A percentile compares a stretch with the other conserved stretches of the same genome.
These are phyloP conservation scores for Aspergillus versicolor DNA, from an alignment of 2,329 filamentous ascomycete genomes.

Conservation along the genomic window DNA sequence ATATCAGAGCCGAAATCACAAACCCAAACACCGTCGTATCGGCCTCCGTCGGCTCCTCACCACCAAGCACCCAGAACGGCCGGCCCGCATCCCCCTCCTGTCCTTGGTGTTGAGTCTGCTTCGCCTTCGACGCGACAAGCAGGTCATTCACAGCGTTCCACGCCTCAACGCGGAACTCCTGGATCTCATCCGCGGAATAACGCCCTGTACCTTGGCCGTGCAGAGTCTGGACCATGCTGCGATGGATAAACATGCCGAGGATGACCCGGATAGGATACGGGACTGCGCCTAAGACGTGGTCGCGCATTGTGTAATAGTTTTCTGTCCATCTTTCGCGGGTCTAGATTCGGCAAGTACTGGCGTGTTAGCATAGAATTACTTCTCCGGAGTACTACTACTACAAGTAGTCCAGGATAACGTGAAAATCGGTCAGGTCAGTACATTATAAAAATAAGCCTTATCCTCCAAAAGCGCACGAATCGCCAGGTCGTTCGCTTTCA, in stretches of 20 bases:
- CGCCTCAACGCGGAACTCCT: slow-evolving; percentile 47
- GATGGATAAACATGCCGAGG: slow-evolving; percentile 53
- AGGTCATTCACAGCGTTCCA: slow-evolving; percentile 55
- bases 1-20: slow-evolving; percentile 52
- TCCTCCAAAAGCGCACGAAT: slow-evolving; percentile 60
- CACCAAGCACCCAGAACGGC: slow-evolving; percentile 60
- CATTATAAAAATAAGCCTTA: slow-evolving; percentile 58
- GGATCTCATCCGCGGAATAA: slow-evolving; percentile 52
- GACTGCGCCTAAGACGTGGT: slow-evolving; percentile 48
- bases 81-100: slow-evolving; percentile 13
- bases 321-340: slow-evolving; percentile 57
- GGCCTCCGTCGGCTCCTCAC: slow-evolving; percentile 54
- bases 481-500: slow-evolving; percentile 52
- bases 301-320: slow-evolving; percentile 61
- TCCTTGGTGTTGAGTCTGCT: slow-evolving; percentile 4
- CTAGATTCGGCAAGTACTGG: slow-evolving; percentile 23
- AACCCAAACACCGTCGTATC: slow-evolving; percentile 61
- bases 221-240: slow-evolving; percentile 45
- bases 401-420: too few relatives aligned
- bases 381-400: not conserved
- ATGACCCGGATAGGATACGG: slow-evolving; percentile 54
- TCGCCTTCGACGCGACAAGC: slow-evolving; percentile 39
- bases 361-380: not conserved
- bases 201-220: slow-evolving; percentile 58
- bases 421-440: slow-evolving; percentile 20